Evolutionary conservation across 1,284 basidiomycete genomes (phyloP), one percentile per base, ranked within the genome.

Genomic region (Cutaneotrichosporon sp.): DNA sequence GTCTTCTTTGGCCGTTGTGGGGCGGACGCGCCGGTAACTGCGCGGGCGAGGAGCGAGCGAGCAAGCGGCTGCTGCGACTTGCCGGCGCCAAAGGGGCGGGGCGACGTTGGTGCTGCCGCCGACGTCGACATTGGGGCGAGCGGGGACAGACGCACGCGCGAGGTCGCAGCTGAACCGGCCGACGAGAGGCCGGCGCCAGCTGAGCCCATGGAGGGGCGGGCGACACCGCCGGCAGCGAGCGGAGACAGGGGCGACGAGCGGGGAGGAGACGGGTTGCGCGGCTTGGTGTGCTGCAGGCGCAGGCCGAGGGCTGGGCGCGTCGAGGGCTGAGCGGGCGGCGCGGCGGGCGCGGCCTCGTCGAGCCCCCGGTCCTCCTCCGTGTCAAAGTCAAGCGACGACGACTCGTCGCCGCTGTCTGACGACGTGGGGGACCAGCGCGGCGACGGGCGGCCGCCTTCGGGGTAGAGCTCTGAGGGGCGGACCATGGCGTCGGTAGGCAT

Each of bases 41-140:
- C 66, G 41, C 68, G 56, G 26, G 63, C 62, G 38, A 73, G 66
- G 8, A 73, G 55, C 1, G 69, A 61, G 41, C 70, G 51, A 15
- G 70, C 54, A 30, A 73, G 62, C 1, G 69, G 66, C 58, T 70
- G 68, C 7, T 64, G 61, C 61, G 72, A 70, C 37, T 66, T 64
- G 10, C 70, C 43, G 34, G 46, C 34, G 12, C n/a, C 18, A 4
- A 18, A 13, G 18, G 43, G 43, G 33, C 46, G 50, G 23, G 39
- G 46, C 15, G 26, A 40, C 8, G 46, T 21, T 3, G 49, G 21
- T 2, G 51, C 15, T 22, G 46, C 18, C 3, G 45, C 39, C 4
- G 35, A 21, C 13, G 21, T 22, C 8, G 21, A 23, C 45, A 23
- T 26, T 21, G 55, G 46, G 13, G 47, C 30, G 37, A 42, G 49